These are phyloP conservation scores for Podospora pseudocomata DNA, from an alignment of 495 filamentous ascomycete genomes.

Conservation along the genomic window DNA sequence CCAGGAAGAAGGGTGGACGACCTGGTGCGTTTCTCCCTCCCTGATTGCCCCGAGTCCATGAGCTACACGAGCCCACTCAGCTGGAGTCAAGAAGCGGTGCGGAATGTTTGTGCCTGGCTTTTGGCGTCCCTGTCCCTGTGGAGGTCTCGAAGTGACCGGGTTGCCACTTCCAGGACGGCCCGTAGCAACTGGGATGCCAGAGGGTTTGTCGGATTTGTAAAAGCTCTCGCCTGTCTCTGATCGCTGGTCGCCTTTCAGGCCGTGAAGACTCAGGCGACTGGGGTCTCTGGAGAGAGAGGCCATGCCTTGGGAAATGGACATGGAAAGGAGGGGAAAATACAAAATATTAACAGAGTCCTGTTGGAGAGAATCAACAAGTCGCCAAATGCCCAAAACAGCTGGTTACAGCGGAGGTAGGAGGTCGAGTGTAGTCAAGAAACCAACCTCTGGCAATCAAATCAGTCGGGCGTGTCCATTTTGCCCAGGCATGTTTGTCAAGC, in stretches of 20 bases:
- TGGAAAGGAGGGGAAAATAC: background rate
- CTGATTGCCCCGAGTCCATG: conserved; percentile 44
- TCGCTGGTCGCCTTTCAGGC: conserved; percentile 11
- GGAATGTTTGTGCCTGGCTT: conserved; percentile 10
- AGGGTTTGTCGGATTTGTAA: conserved; percentile 25
- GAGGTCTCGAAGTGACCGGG: conserved; percentile 7
- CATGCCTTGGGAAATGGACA: conserved; percentile 11
- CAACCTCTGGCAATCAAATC: background rate
- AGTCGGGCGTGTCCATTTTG: background rate
- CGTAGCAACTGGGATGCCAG: conserved; percentile 26
- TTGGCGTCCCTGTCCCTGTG: background rate
- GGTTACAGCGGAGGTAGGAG: background rate
- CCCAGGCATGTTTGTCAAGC: background rate
- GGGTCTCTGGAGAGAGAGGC: conserved; percentile 15
- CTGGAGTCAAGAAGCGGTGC: conserved; percentile 38
- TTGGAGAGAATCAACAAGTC: background rate
- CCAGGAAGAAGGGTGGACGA: conserved; percentile 40
- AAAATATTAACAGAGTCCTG: background rate
- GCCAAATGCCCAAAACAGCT: conserved; percentile 2
- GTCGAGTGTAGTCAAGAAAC: background rate
- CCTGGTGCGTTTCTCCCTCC: conserved; percentile 40
- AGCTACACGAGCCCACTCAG: conserved; percentile 46
- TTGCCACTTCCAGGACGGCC: conserved; percentile 10
- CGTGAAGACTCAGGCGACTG: conserved; percentile 18
- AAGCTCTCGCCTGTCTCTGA: conserved; percentile 23